phyloP scores from a whole-genome alignment of 805 yeast species.

The Torulaspora gathmanii region DNA sequence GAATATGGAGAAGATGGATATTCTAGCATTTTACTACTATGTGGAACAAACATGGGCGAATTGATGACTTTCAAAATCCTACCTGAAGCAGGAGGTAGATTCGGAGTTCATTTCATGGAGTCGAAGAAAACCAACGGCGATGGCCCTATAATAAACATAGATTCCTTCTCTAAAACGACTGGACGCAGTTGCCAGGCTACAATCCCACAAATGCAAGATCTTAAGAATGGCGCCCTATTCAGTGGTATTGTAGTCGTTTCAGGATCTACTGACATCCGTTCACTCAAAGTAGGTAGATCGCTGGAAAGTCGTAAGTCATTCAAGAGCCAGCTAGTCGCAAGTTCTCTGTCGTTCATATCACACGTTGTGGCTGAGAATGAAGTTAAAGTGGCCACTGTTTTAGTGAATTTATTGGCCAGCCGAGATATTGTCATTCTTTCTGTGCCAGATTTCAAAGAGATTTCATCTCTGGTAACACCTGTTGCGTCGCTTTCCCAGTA shows the following conservation, averaged over 20 bases:
- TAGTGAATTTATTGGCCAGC: constrained; percentile 42
- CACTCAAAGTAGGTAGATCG: constrained; percentile 16
- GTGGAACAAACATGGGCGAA: constrained; percentile 74
- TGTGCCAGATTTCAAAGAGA: constrained; percentile 58
- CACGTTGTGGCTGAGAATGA: constrained; percentile 12
- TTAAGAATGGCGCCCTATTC: constrained; percentile 55
- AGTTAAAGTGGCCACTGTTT: constrained; percentile 42
- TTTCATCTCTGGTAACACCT: constrained; percentile 45
- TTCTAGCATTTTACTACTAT: constrained; percentile 61
- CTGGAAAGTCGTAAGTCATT: constrained; percentile 12
- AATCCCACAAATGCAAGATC: constrained; percentile 47
- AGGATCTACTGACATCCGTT: constrained; percentile 49
- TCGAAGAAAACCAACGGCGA: constrained; percentile 44
- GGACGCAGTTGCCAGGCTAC: constrained; percentile 66
- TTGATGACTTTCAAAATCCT: constrained; percentile 56
- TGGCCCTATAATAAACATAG: constrained; percentile 47
- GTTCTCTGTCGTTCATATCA: constrained; percentile 48
- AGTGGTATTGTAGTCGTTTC: constrained; percentile 57
- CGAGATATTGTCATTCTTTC: constrained; percentile 45
- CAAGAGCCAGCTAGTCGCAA: constrained; percentile 28
- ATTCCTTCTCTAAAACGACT: constrained; percentile 52
- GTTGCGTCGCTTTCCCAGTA: constrained; percentile 38
- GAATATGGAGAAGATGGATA: constrained; percentile 58
- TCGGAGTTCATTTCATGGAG: constrained; percentile 49
- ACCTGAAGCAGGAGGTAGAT: constrained; percentile 58